Conservation (phyloP, 2,329 filamentous ascomycete genomes). For the Harringtonia aguacate region DNA sequence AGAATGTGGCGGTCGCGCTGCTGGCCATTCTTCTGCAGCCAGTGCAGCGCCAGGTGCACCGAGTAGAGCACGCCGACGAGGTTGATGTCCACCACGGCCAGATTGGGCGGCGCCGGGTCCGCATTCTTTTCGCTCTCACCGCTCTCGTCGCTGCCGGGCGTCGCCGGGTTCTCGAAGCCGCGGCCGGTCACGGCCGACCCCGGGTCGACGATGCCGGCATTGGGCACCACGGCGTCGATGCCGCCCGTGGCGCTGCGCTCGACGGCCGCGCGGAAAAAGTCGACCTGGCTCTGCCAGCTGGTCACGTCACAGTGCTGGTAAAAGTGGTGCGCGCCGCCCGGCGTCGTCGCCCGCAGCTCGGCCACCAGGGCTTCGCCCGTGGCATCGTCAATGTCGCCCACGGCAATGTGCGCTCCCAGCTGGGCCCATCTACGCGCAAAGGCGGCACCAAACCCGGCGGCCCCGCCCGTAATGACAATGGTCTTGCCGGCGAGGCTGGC, state of each 20-base stretch:
- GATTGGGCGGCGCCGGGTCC: conserved; percentile 32
- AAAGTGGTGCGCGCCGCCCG: conserved; percentile 35
- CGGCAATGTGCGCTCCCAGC: conserved; percentile 45
- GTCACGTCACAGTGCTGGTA: conserved; percentile 54
- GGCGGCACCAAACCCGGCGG: conserved; percentile 45
- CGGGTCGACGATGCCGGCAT: conserved; percentile 47
- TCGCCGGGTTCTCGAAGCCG: conserved; percentile 33
- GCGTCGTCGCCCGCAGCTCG: conserved; percentile 31
- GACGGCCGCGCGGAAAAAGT: conserved; percentile 49
- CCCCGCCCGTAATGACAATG: conserved; percentile 53
- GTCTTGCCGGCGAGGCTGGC: conserved; percentile 39
- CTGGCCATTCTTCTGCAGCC: conserved; percentile 35
- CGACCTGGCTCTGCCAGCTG: conserved; percentile 51
- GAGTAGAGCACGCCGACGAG: conserved; percentile 54
- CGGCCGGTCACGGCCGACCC: conserved; percentile 14
- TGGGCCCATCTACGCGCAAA: conserved; percentile 42
- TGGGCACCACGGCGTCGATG: conserved; percentile 54
- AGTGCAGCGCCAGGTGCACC: conserved; percentile 50
- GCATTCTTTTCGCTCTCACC: conserved; percentile 26
- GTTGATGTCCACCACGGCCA: conserved; percentile 50
- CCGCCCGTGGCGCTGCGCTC: conserved; percentile 40
- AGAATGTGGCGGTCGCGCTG: conserved; percentile 47
- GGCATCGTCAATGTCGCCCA: conserved; percentile 50
- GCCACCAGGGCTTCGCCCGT: conserved; percentile 44
- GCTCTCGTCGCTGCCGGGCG: background rate